Conservation (phyloP, 2,329 filamentous ascomycete species). For the Immersiporthe knoxdaviesiana region DNA sequence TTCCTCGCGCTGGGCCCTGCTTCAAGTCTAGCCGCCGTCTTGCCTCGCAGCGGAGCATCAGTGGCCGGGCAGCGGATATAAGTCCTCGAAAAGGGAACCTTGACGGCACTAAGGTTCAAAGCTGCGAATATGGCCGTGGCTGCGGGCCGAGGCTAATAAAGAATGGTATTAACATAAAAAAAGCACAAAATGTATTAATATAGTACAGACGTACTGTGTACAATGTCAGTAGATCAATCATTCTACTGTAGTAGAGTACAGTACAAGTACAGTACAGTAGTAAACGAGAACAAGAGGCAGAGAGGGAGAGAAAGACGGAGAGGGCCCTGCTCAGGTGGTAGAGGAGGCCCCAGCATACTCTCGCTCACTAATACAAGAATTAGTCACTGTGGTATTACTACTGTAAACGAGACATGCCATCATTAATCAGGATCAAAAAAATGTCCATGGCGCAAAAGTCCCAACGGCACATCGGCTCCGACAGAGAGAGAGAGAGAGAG, state of each 20-base stretch:
- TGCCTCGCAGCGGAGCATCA: constrained; percentile 2
- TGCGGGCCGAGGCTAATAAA: background rate
- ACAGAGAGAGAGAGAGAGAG: too few relatives aligned
- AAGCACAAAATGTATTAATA: background rate
- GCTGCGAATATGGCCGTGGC: background rate
- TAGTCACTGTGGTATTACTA: too few relatives aligned
- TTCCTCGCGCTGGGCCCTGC: background rate
- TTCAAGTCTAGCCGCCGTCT: background rate
- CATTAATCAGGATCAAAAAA: background rate
- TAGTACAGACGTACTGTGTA: background rate
- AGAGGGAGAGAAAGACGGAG: too few relatives aligned
- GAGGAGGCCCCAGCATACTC: too few relatives aligned
- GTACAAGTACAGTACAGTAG: background rate
- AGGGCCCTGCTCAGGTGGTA: too few relatives aligned
- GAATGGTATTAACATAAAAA: background rate
- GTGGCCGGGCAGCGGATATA: constrained; percentile 10
- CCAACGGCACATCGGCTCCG: background rate
- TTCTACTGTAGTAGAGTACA: too few relatives aligned
- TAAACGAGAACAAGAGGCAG: too few relatives aligned
- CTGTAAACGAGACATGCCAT: background rate
- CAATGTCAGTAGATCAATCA: too few relatives aligned
- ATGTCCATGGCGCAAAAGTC: background rate
- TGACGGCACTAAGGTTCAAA: background rate
- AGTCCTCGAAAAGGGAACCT: constrained; percentile 7
- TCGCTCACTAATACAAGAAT: background rate